Base-by-base conservation (phyloP, 2,329 filamentous ascomycete genomes). In the Fusarium coicis region DNA sequence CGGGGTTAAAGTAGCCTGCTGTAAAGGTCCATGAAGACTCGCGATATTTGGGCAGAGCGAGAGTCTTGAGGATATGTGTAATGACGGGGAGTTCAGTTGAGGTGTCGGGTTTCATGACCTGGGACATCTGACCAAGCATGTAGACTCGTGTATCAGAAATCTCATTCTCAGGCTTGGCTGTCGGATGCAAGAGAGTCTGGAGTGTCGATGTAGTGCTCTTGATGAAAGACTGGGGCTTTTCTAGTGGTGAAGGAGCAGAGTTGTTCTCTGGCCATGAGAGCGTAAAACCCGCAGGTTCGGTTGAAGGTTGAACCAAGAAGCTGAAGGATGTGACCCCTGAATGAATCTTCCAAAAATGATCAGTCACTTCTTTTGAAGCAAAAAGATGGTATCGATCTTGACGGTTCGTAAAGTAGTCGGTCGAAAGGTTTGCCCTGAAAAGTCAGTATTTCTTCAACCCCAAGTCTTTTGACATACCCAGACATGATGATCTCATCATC, bases 1-100 rank as follows among this genome's bases (percentile, higher is more conserved):
- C 95, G 63, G 97, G 97, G 84, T 99, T 99, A 85, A 99, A 99
- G 84, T 99, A 99, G 58, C 96, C 96, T 0, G 96, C 96, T 2
- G 96, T 98, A 81, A 99, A 98, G 1, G 94, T 96, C 96, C 96
- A 99, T 19, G 90, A 92, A 0, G 93, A 93, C 39, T 89, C 87
- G 15, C 86, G 84, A 76, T 94, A 93, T 10, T 87, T 84, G 0
- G 92, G 88, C 1, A 82, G 83, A 1, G 92, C 87, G 7, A 98
- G 87, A 2, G 88, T 89, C 47, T 88, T 88, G 7, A 98, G 87
- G 43, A 98, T 88, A 50, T 89, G 89, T 0, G 90, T 94, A 23
- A 99, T 85, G 21, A 93, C 92, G 2, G 94, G 94, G 18, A 96
- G 91, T 81, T 99, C 96, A 18, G 96, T 98, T 2, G 96, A 98